A percentile compares a stretch with the other conserved stretches of the same genome.
phyloP scores from a whole-genome alignment of 23 red algal species.

The Rhodosorus marinus region DNA sequence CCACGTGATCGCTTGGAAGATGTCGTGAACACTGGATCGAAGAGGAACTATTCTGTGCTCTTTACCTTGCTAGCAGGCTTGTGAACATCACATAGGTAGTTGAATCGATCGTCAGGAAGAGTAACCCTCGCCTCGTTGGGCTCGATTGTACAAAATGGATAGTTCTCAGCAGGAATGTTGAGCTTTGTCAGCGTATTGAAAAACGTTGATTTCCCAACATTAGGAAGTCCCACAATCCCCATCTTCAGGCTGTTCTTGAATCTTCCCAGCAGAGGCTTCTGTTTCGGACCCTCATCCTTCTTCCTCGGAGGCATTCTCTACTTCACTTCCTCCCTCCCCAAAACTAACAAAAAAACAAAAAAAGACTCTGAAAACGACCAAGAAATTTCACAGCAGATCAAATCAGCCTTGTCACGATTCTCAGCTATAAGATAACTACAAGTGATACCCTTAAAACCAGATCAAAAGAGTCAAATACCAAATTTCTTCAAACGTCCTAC shows the following conservation, averaged over 20 bases:
- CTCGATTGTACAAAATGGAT: slow-evolving; percentile 98
- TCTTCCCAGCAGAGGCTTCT: slow-evolving; percentile 34
- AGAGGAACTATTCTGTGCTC: no score
- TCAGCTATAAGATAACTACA: no score
- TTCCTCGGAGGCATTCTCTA: slow-evolving; percentile 41
- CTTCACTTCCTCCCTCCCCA: no score
- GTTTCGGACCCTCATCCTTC: slow-evolving; percentile 8
- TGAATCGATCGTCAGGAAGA: slow-evolving; percentile 87
- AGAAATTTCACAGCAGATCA: no score
- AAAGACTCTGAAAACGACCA: no score
- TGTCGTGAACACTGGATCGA: no score
- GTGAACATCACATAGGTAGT: slow-evolving; percentile 64
- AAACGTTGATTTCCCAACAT: slow-evolving; percentile 95
- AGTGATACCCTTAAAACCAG: no score
- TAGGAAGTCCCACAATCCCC: slow-evolving; percentile 96
- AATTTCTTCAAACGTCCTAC: no score
- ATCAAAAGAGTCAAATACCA: no score
- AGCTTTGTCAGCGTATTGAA: slow-evolving; percentile 86
- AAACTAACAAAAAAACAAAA: no score
- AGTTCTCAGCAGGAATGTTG: slow-evolving; percentile 82
- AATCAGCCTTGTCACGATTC: no score
- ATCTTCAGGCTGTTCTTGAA: slow-evolving; percentile 97
- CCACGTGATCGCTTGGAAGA: no score
- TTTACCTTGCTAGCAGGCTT: slow-evolving; percentile 46
- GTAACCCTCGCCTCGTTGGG: slow-evolving; percentile 76